These are phyloP conservation scores for Agrostemma githago DNA, from an alignment of 148 eudicot species.

Conservation along the genomic window DNA sequence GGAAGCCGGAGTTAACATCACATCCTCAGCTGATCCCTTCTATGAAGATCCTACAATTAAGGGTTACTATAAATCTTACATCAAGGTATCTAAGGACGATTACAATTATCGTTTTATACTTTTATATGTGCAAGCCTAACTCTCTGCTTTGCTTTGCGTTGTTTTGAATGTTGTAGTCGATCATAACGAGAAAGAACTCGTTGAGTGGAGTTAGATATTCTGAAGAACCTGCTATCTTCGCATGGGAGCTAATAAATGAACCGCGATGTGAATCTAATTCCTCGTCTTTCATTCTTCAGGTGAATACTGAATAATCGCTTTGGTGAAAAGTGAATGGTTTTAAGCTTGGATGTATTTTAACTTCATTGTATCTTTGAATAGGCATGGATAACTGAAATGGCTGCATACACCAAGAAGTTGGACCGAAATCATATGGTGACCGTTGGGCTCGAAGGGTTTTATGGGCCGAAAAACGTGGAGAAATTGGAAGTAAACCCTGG, in stretches of 20 bases:
- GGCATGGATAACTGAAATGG: constrained; percentile 59
- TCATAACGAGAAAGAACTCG: constrained; percentile 45
- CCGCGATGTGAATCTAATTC: constrained; percentile 43
- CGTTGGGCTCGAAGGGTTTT: constrained; percentile 53
- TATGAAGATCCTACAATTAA: constrained; percentile 38
- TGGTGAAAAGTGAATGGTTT: not conserved
- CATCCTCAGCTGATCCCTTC: constrained; percentile 43
- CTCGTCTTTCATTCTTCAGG: constrained; percentile 41
- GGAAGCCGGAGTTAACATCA: constrained; percentile 38
- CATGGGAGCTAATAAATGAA: constrained; percentile 57
- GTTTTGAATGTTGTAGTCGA: constrained; percentile 28
- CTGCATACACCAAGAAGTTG: constrained; percentile 40
- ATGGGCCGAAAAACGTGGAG: constrained; percentile 25
- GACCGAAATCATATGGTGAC: constrained; percentile 51
- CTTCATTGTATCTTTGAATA: constrained; percentile 2
- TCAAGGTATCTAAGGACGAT: too few relatives aligned
- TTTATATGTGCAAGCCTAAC: not conserved
- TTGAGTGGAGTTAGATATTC: constrained; percentile 41
- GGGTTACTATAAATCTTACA: constrained; percentile 39
- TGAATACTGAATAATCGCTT: not conserved
- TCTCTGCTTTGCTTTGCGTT: not conserved
- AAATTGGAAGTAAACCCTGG: constrained; percentile 40
- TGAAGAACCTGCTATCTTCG: constrained; percentile 53
- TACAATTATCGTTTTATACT: too few relatives aligned
- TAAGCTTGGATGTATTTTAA: not conserved